Percentiles rank a stretch among this genome's conserved stretches.
These are phyloP conservation scores for Penicillium salamii DNA, from an alignment of 495 filamentous ascomycete genomes.

Conservation along the genomic window DNA sequence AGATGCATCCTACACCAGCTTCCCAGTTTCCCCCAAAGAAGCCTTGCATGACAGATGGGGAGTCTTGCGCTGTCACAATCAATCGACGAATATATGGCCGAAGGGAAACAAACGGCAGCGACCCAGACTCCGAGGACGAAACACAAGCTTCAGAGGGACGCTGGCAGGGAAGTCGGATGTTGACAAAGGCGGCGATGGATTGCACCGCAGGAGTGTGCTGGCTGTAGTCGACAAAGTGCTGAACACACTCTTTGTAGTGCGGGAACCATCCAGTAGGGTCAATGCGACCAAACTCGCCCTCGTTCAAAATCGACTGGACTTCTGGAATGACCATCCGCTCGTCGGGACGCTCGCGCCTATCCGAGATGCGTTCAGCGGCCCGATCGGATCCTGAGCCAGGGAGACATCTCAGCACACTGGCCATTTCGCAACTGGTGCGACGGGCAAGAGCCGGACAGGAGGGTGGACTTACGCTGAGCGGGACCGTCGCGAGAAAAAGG, in stretches of 20 bases:
- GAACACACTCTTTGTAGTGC: conserved; percentile 78
- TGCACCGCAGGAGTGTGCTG: conserved; percentile 79
- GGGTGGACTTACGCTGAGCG: conserved; percentile 31
- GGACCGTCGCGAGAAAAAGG: conserved; percentile 26
- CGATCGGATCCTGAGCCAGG: conserved; percentile 19
- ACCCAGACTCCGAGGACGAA: conserved; percentile 3
- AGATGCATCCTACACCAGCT: conserved; percentile 70
- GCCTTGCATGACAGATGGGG: conserved; percentile 69
- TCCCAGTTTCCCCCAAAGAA: conserved; percentile 90
- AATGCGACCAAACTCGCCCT: conserved; percentile 38
- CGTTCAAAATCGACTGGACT: conserved; percentile 11
- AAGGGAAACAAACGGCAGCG: conserved; percentile 57
- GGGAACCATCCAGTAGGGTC: conserved; percentile 91
- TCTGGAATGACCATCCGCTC: conserved; percentile 14
- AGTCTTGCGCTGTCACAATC: conserved; percentile 84
- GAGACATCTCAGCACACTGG: conserved; percentile 22
- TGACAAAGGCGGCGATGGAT: conserved; percentile 85
- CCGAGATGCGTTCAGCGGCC: conserved; percentile 26
- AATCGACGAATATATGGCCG: conserved; percentile 87
- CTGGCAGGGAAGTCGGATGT: conserved; percentile 60
- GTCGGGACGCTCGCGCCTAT: conserved; percentile 19
- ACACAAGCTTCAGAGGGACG: conserved; percentile 15
- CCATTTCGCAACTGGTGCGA: conserved; percentile 11
- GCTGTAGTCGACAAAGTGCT: conserved; percentile 82
- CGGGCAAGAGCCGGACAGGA: not conserved